Base-by-base conservation (phyloP, 345 rosid genomes). In the Passiflora organensis region DNA sequence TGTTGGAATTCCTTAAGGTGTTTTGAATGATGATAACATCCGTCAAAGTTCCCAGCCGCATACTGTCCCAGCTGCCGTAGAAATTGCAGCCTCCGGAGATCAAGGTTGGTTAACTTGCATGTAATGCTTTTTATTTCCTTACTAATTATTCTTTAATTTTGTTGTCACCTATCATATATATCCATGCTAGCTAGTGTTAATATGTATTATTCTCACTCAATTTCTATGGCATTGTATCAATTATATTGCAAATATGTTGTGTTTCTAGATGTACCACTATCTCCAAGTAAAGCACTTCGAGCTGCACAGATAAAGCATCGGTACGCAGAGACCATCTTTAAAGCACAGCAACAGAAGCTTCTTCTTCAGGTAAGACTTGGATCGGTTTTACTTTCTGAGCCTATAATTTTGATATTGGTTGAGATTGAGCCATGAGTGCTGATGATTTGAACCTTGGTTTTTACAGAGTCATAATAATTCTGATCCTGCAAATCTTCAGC, bases 221-320 rank as follows among this genome's bases (percentile, higher is more conserved):
- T n/a, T n/a, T n/a, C n/a, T n/a, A n/a, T n/a, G n/a, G n/a, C n/a
- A n/a, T n/a, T n/a, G n/a, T n/a, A 21, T 24, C 70, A 6, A 25
- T 38, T 36, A 56, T 51, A 39, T 20, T 69, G 69, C 87, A 94
- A 64, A 32, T 78, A 74, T 76, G 55, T 48, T 62, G 41, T 67
- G 23, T 22, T 56, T 61, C 68, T 74, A 53, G 79, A 68, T 46
- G 68, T 71, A 10, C 86, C 65, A 44, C 56, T 87, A 60, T 85
- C 96, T 18, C 87, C 97, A 4, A 65, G 72, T 48, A 91, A 79
- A 67, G 95, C 87, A 58, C 81, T 87, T 13, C 91, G 96, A 23
- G 95, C 86, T 72, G 97, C 89, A 43, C 78, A 75, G 43, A 60
- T 91, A 25, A 91, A 75, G 69, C 72, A 60, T 18, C 89, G 93